These are phyloP conservation scores for Diddensiella caesifluorescens DNA, from an alignment of 805 yeast species.

Conservation along the genomic window DNA sequence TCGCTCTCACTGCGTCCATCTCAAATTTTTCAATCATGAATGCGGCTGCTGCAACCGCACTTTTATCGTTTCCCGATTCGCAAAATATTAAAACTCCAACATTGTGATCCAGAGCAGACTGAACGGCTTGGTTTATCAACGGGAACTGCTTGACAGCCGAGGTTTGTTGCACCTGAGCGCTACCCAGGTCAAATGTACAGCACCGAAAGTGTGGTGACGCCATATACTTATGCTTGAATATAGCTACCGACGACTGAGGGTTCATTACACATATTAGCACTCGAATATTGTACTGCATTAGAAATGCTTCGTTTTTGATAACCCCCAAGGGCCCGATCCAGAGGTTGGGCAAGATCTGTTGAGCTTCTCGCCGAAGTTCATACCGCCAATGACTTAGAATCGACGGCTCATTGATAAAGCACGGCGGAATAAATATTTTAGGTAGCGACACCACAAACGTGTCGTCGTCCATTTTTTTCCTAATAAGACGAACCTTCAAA, in stretches of 20 bases:
- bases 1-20: slow-evolving; percentile 21
- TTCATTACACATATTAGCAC: slow-evolving; percentile 18
- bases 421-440: slow-evolving; percentile 26
- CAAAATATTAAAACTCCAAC: slow-evolving; percentile 25
- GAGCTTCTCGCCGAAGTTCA: slow-evolving; percentile 36
- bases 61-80: slow-evolving; percentile 32
- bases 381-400: slow-evolving; percentile 28
- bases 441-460: slow-evolving; percentile 12
- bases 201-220: slow-evolving; percentile 14
- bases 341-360: slow-evolving; percentile 37
- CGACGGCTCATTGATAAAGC: slow-evolving; percentile 25
- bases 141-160: slow-evolving; percentile 13
- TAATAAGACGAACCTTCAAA: too few species aligned
- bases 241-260: slow-evolving; percentile 5
- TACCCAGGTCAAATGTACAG: slow-evolving; percentile 9
- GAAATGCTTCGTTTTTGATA: slow-evolving; percentile 36
- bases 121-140: slow-evolving; percentile 10
- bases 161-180: slow-evolving; percentile 2
- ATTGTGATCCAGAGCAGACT: slow-evolving; percentile 2
- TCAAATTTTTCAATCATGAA: slow-evolving; percentile 24
- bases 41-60: slow-evolving; percentile 31
- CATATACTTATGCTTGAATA: slow-evolving; percentile 10
- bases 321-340: slow-evolving; percentile 46
- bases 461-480: slow-evolving; percentile 2
- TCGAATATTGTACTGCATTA: slow-evolving; percentile 36